Evolutionary conservation across 345 rosid genomes (phyloP).

Genomic region (Dovyalis caffra): DNA sequence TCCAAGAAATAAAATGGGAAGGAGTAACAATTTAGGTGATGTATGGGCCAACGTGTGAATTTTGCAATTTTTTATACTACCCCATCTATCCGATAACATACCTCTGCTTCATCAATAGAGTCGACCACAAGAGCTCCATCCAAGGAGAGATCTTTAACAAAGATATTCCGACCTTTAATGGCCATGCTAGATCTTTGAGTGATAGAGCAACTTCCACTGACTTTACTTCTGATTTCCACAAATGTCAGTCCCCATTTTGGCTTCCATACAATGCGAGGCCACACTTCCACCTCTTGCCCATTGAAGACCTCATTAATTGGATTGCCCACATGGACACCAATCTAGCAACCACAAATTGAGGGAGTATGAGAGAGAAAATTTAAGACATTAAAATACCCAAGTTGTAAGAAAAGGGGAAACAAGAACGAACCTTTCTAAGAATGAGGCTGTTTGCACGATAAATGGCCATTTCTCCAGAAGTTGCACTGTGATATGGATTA

Average conservation of each 20-base stretch:
- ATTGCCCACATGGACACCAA: constrained; percentile 68
- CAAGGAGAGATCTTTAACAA: constrained; percentile 58
- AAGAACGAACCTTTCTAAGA: constrained; percentile 52
- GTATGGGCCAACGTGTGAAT: not conserved
- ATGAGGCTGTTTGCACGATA: constrained; percentile 74
- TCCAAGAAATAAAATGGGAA: not conserved
- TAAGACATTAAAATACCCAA: not conserved
- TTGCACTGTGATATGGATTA: constrained; percentile 92
- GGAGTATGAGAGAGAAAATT: constrained; percentile 6
- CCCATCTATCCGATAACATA: constrained; percentile 18
- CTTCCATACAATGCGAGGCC: constrained; percentile 85
- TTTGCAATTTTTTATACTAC: not conserved
- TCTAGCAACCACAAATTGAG: constrained; percentile 39
- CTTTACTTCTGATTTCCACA: constrained; percentile 66
- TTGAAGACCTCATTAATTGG: constrained; percentile 64
- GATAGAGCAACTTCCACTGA: constrained; percentile 52
- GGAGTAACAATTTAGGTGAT: not conserved
- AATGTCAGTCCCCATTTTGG: constrained; percentile 88
- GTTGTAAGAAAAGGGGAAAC: too few species aligned
- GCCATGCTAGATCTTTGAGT: constrained; percentile 74
- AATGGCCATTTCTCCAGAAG: constrained; percentile 92
- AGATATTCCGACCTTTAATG: constrained; percentile 58
- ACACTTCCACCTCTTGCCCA: constrained; percentile 92
- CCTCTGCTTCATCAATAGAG: constrained; percentile 77
- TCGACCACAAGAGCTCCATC: constrained; percentile 80